A percentile compares a stretch with the other conserved stretches of the same genome.
Evolutionary conservation across 2,329 filamentous ascomycete genomes (phyloP).

Genomic region (Fusarium pininemorale): DNA sequence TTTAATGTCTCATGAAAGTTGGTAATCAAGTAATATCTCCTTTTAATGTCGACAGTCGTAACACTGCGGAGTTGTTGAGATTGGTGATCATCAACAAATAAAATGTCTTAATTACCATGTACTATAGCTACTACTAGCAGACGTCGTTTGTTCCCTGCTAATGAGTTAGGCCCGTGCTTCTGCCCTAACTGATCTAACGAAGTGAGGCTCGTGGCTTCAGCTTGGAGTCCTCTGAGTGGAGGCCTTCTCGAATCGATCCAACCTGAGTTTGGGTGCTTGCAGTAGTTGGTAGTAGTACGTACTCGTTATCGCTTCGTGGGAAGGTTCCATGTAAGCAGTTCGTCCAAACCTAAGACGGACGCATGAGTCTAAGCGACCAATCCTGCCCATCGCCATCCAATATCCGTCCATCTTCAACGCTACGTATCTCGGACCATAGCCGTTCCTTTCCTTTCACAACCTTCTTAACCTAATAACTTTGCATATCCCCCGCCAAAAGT

Average conservation of each 20-base stretch:
- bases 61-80: slow-evolving; percentile 23
- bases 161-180: slow-evolving; percentile 34
- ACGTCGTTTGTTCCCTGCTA: slow-evolving; percentile 23
- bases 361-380: slow-evolving; percentile 16
- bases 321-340: slow-evolving; percentile 5
- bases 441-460: neutral
- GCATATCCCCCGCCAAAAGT: slow-evolving; percentile 14
- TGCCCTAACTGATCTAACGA: slow-evolving; percentile 34
- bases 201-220: slow-evolving; percentile 35
- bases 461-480: slow-evolving; percentile 9
- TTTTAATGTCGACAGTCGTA: slow-evolving; percentile 7
- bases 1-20: neutral
- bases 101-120: slow-evolving; percentile 11
- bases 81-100: slow-evolving; percentile 31
- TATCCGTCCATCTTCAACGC: slow-evolving; percentile 21
- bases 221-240: slow-evolving; percentile 29
- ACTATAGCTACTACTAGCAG: neutral
- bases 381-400: slow-evolving; percentile 10
- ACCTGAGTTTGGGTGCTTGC: neutral
- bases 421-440: slow-evolving; percentile 16
- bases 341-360: slow-evolving; percentile 13
- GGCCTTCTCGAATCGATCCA: slow-evolving; percentile 3
- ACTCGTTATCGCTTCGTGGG: slow-evolving; percentile 26
- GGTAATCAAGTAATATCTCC: slow-evolving; percentile 5
- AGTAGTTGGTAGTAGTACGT: slow-evolving; percentile 15